Evolutionary conservation across 2,329 filamentous ascomycete species (phyloP).

Genomic region (Colletotrichum sp.): DNA sequence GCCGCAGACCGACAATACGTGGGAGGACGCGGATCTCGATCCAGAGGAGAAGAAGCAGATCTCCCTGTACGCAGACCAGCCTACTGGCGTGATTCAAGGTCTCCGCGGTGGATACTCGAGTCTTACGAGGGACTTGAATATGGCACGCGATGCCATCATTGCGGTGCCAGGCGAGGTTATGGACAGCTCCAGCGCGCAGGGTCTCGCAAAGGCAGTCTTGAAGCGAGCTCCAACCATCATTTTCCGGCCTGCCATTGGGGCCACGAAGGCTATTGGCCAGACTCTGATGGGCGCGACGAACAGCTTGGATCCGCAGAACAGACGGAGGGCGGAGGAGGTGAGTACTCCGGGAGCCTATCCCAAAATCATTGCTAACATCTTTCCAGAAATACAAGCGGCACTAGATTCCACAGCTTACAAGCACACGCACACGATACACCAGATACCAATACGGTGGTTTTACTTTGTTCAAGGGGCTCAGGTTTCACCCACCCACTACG

Average conservation of each 20-base stretch:
- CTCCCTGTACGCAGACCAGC: constrained; percentile 93
- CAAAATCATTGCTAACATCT: constrained; percentile 14
- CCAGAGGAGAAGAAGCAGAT: constrained; percentile 79
- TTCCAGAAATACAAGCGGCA: constrained; percentile 56
- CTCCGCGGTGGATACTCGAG: constrained; percentile 83
- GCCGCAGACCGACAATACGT: constrained; percentile 42
- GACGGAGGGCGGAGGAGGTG: constrained; percentile 86
- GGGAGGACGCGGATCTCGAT: constrained; percentile 67
- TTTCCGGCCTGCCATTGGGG: constrained; percentile 87
- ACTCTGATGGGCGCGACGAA: constrained; percentile 93
- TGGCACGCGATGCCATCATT: constrained; percentile 90
- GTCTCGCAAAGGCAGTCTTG: constrained; percentile 79
- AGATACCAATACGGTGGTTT: neutral
- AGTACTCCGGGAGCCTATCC: constrained; percentile 45
- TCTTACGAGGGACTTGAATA: constrained; percentile 83
- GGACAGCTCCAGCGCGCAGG: constrained; percentile 82
- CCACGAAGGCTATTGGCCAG: constrained; percentile 86
- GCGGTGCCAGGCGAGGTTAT: constrained; percentile 91
- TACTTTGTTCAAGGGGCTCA: neutral
- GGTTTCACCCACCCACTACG: neutral
- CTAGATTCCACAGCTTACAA: constrained; percentile 22
- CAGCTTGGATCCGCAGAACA: constrained; percentile 82
- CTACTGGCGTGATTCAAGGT: constrained; percentile 85
- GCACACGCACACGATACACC: neutral
- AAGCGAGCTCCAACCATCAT: constrained; percentile 91